Conservation (phyloP, 2,329 filamentous ascomycete genomes). For the Cercospora sp. region DNA sequence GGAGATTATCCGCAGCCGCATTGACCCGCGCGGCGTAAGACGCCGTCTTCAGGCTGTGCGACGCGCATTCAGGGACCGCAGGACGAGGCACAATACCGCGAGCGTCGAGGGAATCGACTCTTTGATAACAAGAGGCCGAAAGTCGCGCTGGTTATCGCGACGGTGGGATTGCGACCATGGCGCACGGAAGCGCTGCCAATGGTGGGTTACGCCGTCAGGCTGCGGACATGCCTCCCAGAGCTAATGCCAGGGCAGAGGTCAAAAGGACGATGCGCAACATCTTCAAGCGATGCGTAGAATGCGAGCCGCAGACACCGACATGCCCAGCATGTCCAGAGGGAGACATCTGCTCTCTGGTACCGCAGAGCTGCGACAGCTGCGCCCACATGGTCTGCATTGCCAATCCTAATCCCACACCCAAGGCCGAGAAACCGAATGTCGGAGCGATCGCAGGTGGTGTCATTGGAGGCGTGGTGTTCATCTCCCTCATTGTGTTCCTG, state of each 20-base stretch:
- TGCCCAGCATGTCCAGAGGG: constrained; percentile 60
- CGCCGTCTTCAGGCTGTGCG: not conserved
- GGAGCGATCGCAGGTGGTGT: constrained; percentile 92
- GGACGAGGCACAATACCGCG: not conserved
- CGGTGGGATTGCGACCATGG: constrained; percentile 2
- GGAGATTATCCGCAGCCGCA: constrained; percentile 6
- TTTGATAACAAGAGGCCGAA: not conserved
- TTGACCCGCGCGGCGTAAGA: not conserved
- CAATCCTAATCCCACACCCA: constrained; percentile 40
- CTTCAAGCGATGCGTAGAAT: constrained; percentile 62
- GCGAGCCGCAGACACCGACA: constrained; percentile 52
- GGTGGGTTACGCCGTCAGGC: constrained; percentile 2
- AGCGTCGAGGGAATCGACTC: not conserved
- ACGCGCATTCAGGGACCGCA: not conserved
- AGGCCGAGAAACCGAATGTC: constrained; percentile 59
- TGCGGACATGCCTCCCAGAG: not conserved
- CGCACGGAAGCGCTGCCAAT: constrained; percentile 10
- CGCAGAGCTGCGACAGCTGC: constrained; percentile 61
- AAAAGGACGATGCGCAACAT: constrained; percentile 39
- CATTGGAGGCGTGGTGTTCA: constrained; percentile 74
- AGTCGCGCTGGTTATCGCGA: not conserved
- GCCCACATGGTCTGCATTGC: constrained; percentile 58
- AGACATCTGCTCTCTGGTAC: constrained; percentile 61
- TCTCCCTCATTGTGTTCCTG: constrained; percentile 74
- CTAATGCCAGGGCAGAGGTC: constrained; percentile 17